Evolutionary conservation across 2,329 filamentous ascomycete species (phyloP), one percentile per base, ranked within the genome.

Genomic region (Beauveria sp.): DNA sequence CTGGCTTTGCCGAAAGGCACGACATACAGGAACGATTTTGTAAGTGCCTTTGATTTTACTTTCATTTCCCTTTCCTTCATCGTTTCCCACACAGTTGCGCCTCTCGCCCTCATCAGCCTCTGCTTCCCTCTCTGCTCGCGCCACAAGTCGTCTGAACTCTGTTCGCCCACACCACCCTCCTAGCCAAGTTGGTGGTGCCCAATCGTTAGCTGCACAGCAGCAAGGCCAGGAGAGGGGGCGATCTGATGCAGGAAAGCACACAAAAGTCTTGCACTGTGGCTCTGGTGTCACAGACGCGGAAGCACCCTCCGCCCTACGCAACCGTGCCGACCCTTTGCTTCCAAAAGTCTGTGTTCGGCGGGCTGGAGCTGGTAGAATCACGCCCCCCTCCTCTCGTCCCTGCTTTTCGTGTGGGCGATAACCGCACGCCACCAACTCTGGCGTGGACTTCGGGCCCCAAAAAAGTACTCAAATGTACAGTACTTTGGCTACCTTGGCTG

Each of bases 401-500:
- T 38, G 34, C 4, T 34, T 34, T 31, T 31, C 7, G 53, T 55
- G 53, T 55, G 53, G 40, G 20, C 6, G 56, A 51, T 59, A 59
- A 28, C 20, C 45, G 31, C 56, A 59, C 48, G 22, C 45, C 56
- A 31, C n/a, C 38, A 12, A 43, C 20, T 31, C 56, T 59, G 46
- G 22, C 28, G 56, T 38, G 56, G 34, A 16, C 46, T 50, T 50
- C 34, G 34, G 45, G 46, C 22, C 31, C 43, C 42, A 42, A 51
- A 50, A 50, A 59, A 31, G 56, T 59, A 59, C 56, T 42, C 46
- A 6, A 5, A 51, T 40, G 56, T 59, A 59, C 46, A 59, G 56
- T 59, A 59, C 56, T 43, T 59, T 26, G 34, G 43, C 54, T 24
- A 14, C 18, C 6, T 10, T 45, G 52, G 38, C 51, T 54, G n/a